phyloP scores from a whole-genome alignment of 208 protist species.

The Trypanosoma scelopori region DNA sequence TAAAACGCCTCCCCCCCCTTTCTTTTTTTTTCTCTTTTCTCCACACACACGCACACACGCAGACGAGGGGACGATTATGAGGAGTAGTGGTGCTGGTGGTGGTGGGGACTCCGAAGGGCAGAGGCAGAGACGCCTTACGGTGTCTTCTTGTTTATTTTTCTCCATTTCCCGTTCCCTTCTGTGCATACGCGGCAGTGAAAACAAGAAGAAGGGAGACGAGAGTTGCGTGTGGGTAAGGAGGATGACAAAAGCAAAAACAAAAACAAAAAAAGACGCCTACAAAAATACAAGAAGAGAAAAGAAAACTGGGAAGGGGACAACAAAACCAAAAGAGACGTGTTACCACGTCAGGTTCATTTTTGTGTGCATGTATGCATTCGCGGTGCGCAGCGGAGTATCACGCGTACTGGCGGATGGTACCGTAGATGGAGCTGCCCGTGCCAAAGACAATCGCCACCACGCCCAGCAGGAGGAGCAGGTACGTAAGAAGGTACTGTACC shows the following conservation, averaged over 20 bases:
- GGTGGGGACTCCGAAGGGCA: too few species aligned
- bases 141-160: background rate
- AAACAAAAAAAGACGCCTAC: constrained; percentile 18
- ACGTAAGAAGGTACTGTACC: constrained; percentile 13
- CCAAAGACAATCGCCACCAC: constrained; percentile 61
- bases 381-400: too few species aligned
- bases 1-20: too few species aligned
- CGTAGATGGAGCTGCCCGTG: constrained; percentile 28
- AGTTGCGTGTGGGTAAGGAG: background rate
- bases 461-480: constrained; percentile 22
- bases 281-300: constrained; percentile 7
- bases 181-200: background rate
- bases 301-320: constrained; percentile 7
- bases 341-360: too few species aligned
- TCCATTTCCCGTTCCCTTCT: too few species aligned
- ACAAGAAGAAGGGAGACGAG: too few species aligned
- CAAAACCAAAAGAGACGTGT: constrained; percentile 14
- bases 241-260: background rate
- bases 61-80: too few species aligned
- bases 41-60: background rate
- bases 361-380: too few species aligned
- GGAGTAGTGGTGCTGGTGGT: too few species aligned
- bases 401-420: too few species aligned
- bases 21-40: too few species aligned
- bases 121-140: background rate